Evolutionary conservation across 805 yeast genomes (phyloP).

Genomic region (Metschnikowia orientalis): DNA sequence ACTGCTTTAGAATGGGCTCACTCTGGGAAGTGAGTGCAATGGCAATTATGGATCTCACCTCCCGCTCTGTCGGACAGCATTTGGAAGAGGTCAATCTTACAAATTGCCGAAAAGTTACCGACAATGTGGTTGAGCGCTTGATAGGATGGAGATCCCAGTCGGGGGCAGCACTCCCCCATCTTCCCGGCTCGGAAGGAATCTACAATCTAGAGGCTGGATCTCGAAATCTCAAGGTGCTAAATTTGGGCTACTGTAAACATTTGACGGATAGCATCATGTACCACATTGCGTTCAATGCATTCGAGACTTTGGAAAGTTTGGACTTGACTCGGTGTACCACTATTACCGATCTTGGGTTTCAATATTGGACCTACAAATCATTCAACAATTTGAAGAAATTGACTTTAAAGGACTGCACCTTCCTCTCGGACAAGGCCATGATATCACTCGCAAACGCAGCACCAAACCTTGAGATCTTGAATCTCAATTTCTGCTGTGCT

Average conservation of each 20-base stretch:
- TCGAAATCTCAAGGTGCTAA: slow-evolving; percentile 47
- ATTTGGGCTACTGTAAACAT: slow-evolving; percentile 72
- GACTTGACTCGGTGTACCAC: slow-evolving; percentile 74
- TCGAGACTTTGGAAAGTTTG: slow-evolving; percentile 48
- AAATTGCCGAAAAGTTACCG: slow-evolving; percentile 70
- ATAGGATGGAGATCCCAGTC: slow-evolving; percentile 44
- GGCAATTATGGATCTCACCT: slow-evolving; percentile 77
- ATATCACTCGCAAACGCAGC: slow-evolving; percentile 60
- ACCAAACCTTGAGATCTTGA: slow-evolving; percentile 50
- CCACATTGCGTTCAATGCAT: slow-evolving; percentile 58
- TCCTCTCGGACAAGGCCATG: slow-evolving; percentile 61
- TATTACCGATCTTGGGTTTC: slow-evolving; percentile 70
- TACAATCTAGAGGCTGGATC: slow-evolving; percentile 47
- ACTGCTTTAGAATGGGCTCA: slow-evolving; percentile 55
- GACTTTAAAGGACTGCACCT: slow-evolving; percentile 68
- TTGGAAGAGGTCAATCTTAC: slow-evolving; percentile 61
- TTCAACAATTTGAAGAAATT: slow-evolving; percentile 52
- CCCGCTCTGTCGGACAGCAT: slow-evolving; percentile 56
- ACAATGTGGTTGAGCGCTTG: slow-evolving; percentile 65
- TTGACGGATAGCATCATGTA: slow-evolving; percentile 65
- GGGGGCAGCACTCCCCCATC: slow-evolving; percentile 3
- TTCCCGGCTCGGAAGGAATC: slow-evolving; percentile 12
- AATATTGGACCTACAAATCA: slow-evolving; percentile 55
- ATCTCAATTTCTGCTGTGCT: slow-evolving; percentile 72
- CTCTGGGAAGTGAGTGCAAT: slow-evolving; percentile 77